phyloP scores from a whole-genome alignment of 2,329 filamentous ascomycete genomes.

The Sordariomycetes sp. region DNA sequence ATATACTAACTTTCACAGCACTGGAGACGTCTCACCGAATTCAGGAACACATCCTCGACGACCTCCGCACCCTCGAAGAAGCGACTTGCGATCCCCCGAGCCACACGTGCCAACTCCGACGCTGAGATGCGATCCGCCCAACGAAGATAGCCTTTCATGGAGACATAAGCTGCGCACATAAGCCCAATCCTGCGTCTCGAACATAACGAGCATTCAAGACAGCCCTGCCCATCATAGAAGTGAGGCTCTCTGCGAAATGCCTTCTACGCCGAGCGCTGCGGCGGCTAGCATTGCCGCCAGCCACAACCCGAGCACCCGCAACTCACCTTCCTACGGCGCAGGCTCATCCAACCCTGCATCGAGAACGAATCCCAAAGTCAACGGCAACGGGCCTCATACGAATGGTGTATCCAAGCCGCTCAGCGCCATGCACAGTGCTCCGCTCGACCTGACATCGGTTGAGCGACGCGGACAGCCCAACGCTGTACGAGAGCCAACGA shows the following conservation, averaged over 20 bases:
- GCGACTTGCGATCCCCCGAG: no score
- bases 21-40: no score
- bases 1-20: no score
- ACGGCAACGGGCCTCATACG: slow-evolving; percentile 44
- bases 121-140: slow-evolving; percentile 4
- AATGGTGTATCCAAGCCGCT: slow-evolving; percentile 40
- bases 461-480: slow-evolving; percentile 82
- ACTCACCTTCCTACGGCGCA: slow-evolving; percentile 36
- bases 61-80: no score
- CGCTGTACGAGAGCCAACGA: slow-evolving; percentile 65
- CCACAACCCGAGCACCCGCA: slow-evolving; percentile 41
- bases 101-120: background rate
- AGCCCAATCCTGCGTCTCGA: background rate
- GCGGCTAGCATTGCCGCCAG: slow-evolving; percentile 13
- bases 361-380: slow-evolving; percentile 45
- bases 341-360: slow-evolving; percentile 19
- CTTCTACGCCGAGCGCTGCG: no score
- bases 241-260: no score
- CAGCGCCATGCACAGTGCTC: slow-evolving; percentile 46
- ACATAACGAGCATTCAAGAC: no score
- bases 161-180: background rate
- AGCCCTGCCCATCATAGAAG: no score
- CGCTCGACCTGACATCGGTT: slow-evolving; percentile 80
- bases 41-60: no score
- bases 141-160: slow-evolving; percentile 1